A percentile compares a stretch with the other conserved stretches of the same genome.
phyloP scores from a whole-genome alignment of 768 basidiomycete species.

The Paxillus ammoniavirescens region DNA sequence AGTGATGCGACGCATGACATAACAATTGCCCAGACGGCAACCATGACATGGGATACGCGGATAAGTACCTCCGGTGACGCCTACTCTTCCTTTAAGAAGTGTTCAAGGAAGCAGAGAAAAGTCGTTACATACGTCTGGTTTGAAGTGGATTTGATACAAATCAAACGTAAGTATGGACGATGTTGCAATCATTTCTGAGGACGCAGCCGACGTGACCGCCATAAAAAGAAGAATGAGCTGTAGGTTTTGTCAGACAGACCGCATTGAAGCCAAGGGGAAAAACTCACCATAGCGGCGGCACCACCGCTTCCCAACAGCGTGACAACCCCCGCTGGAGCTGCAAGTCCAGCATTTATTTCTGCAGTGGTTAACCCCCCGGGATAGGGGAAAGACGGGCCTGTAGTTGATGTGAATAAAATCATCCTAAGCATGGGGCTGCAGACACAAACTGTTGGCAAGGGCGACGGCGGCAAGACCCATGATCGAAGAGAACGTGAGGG shows the following conservation, averaged over 20 bases:
- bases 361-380: constrained; percentile 20
- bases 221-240: constrained; percentile 34
- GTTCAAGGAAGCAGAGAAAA: not conserved
- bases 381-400: constrained; percentile 43
- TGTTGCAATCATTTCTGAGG: constrained; percentile 37
- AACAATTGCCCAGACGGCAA: constrained; percentile 21
- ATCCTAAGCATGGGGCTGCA: not conserved
- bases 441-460: constrained; percentile 14
- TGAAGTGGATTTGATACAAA: constrained; percentile 31
- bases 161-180: constrained; percentile 37
- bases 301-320: constrained; percentile 36
- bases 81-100: not conserved
- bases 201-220: constrained; percentile 34
- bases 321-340: constrained; percentile 33
- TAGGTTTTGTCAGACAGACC: not conserved
- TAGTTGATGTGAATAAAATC: not conserved
- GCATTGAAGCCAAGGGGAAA: not conserved
- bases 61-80: constrained; percentile 20
- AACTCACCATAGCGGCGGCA: constrained; percentile 33
- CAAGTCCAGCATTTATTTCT: constrained; percentile 35
- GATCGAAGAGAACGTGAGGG: constrained; percentile 37
- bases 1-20: constrained; percentile 26
- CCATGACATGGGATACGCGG: constrained; percentile 26
- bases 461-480: constrained; percentile 36
- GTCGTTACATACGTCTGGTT: constrained; percentile 14